Percentiles rank a stretch among this genome's conserved stretches.
phyloP scores from a whole-genome alignment of 306 rosid species.

The Rubus idaeus region DNA sequence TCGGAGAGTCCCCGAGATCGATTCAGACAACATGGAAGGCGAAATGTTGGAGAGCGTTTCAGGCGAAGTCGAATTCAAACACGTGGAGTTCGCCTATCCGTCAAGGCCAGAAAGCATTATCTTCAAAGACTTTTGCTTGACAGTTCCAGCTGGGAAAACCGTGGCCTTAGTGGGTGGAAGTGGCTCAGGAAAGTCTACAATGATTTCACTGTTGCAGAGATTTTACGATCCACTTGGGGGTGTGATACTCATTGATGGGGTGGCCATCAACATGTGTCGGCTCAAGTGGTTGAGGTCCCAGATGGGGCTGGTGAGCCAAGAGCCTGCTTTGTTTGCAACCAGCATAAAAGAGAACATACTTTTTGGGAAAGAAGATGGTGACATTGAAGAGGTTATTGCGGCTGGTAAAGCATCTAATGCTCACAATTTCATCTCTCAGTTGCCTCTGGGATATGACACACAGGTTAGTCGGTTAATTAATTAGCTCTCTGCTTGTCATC shows the following conservation, averaged over 20 bases:
- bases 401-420: constrained; percentile 87
- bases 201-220: constrained; percentile 66
- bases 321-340: constrained; percentile 85
- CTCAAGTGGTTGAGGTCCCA: constrained; percentile 85
- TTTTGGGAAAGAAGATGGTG: constrained; percentile 83
- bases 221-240: constrained; percentile 84
- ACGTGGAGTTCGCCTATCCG: constrained; percentile 69
- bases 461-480: constrained; percentile 48
- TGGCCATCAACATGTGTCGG: constrained; percentile 51
- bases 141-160: constrained; percentile 71
- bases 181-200: constrained; percentile 92
- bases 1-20: constrained; percentile 74
- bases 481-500: background rate
- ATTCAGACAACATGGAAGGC: constrained; percentile 70
- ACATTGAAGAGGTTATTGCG: constrained; percentile 49
- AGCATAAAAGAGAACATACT: constrained; percentile 75
- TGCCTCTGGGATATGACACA: constrained; percentile 75
- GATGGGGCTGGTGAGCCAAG: constrained; percentile 95
- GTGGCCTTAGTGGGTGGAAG: constrained; percentile 84
- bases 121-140: constrained; percentile 49
- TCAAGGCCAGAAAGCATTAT: constrained; percentile 74
- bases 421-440: constrained; percentile 65
- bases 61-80: constrained; percentile 68
- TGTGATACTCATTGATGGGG: constrained; percentile 66
- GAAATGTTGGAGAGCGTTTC: constrained; percentile 42